Conservation (phyloP, 192 early-diverging fungal species). For the Chytriomyces sp. region DNA sequence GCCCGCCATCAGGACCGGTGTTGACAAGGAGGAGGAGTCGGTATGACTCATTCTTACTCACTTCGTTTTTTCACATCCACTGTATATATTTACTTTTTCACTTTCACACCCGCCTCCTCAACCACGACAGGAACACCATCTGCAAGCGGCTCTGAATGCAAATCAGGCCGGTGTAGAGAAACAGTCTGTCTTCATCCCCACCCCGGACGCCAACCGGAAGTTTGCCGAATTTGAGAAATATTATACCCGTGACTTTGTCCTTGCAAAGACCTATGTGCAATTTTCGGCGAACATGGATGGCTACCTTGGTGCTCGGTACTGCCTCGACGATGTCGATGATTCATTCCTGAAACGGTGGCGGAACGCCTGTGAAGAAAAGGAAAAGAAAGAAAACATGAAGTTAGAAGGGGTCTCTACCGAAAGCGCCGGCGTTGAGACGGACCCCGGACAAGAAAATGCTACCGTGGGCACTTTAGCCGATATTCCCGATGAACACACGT, state of each 20-base stretch:
- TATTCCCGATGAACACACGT: conserved; percentile 68
- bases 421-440: background rate
- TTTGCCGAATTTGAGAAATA: conserved; percentile 71
- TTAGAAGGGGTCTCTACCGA: background rate
- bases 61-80: background rate
- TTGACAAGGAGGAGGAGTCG: background rate
- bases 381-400: background rate
- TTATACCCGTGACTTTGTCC: conserved; percentile 68
- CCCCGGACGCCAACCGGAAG: conserved; percentile 82
- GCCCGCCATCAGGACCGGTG: conserved; percentile 72
- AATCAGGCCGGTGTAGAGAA: conserved; percentile 64
- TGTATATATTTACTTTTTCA: too few species aligned
- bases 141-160: conserved; percentile 89
- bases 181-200: conserved; percentile 80
- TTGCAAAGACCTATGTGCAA: conserved; percentile 80
- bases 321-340: conserved; percentile 86
- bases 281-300: conserved; percentile 90
- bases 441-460: background rate
- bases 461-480: conserved; percentile 5
- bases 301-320: conserved; percentile 83
- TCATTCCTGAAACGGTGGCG: conserved; percentile 61
- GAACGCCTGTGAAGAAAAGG: conserved; percentile 11
- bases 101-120: too few species aligned
- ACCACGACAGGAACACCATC: conserved; percentile 80
- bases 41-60: background rate